Conservation (phyloP, 2,329 filamentous ascomycete species). For the Trichoderma gracile region DNA sequence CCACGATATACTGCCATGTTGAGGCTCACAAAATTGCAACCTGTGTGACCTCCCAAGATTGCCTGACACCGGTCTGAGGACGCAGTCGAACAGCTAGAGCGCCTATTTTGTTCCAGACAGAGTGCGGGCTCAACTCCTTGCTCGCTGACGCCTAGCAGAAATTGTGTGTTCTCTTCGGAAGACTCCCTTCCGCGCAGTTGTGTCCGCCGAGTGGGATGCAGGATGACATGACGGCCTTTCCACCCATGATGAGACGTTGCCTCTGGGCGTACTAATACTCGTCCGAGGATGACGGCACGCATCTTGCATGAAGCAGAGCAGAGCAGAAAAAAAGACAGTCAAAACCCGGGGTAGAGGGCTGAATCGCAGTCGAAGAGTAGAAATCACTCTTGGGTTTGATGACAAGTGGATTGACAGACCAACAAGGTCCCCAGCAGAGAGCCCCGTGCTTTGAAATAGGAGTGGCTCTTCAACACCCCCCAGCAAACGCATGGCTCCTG, state of each 20-base stretch:
- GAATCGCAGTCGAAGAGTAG: not conserved
- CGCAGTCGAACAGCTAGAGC: not conserved
- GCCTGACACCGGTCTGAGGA: not conserved
- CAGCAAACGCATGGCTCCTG: no score
- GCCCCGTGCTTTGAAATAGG: not conserved
- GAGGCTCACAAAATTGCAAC: not conserved
- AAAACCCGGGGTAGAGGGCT: constrained; percentile 17
- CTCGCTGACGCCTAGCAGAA: not conserved
- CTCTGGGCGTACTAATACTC: not conserved
- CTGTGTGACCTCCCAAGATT: constrained; percentile 1
- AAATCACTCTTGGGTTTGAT: not conserved
- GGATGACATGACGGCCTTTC: not conserved
- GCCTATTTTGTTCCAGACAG: not conserved
- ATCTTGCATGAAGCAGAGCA: constrained; percentile 8
- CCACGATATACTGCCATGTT: not conserved
- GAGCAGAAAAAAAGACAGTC: not conserved
- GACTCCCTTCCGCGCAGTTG: not conserved
- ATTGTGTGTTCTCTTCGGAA: not conserved
- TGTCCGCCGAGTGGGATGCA: constrained; percentile 7
- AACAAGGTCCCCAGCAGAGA: not conserved
- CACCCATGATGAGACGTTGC: constrained; percentile 4
- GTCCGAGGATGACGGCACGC: constrained; percentile 1
- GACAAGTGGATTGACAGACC: not conserved
- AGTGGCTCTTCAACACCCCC: not conserved
- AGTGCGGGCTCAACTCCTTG: not conserved